Base-by-base conservation (phyloP, 148 eudicot genomes). In the Rhododendron griersonianum region DNA sequence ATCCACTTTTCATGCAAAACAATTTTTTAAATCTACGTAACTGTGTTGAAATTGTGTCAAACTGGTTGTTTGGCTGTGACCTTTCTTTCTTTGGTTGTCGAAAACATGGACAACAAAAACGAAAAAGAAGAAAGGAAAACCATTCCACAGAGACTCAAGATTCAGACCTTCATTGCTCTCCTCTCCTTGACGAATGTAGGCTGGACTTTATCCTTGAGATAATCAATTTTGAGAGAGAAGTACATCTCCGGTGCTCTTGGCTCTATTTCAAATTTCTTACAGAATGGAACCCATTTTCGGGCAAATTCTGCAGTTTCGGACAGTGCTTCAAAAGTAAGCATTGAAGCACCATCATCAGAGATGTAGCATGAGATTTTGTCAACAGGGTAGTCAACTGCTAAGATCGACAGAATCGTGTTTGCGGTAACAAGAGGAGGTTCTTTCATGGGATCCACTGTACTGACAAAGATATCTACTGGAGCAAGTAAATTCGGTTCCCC, bases 261-360 rank as follows among this genome's bases (percentile, higher is more conserved):
- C 90, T 96, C 99, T 80, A 96, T 94, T 33, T 90, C 37, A 55
- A 96, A 96, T 84, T 96, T 96, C 95, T 95, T 96, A 87, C 99
- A 96, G 88, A 96, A 96, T 35, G 99, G 99, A 39, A 96, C 99
- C 99, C 99, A 96, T 91, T 96, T 95, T 81, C 97, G 88, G 39
- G 99, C 95, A 88, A 96, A 96, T 84, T 96, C 99, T 80, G 99
- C 99, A 16, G 99, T 95, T 89, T 96, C 99, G 3, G 99, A 97
- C 82, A 97, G 93, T 28, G 98, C 92, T 91, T 97, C 99, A 84
- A 97, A 97, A 84, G 98, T 92, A 83, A 95, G 96, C 98, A 97
- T 94, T n/a, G 98, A 94, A 88, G 99, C 99, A 85, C 99, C 99
- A 88, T 97, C 99, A 87, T 97, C 99, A 69, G 99, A 97, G 69